These are phyloP conservation scores for Sporobolus alterniflorus DNA, from an alignment of 202 grass and related monocot species.

Conservation along the genomic window DNA sequence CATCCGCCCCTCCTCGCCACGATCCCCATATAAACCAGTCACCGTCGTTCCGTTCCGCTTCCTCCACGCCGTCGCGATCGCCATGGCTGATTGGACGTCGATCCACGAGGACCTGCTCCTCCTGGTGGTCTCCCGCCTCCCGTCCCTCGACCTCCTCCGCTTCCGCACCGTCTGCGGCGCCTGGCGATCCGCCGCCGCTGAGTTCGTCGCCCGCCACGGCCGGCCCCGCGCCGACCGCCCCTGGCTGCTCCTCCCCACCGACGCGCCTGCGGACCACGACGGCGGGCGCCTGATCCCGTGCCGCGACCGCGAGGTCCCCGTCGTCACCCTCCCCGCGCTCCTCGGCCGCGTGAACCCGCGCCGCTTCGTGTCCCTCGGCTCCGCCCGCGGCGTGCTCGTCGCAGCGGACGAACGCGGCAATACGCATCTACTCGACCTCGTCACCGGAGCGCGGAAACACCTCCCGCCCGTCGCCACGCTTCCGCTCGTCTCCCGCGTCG, in stretches of 20 bases:
- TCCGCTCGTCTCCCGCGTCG: slow-evolving; percentile 31
- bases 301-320: slow-evolving; percentile 47
- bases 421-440: slow-evolving; percentile 48
- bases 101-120: slow-evolving; percentile 52
- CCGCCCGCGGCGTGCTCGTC: slow-evolving; percentile 48
- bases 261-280: background rate
- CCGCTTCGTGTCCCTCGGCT: slow-evolving; percentile 37
- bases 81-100: slow-evolving; percentile 47
- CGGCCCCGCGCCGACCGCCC: slow-evolving; percentile 40
- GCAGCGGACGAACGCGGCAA: slow-evolving; percentile 32
- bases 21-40: slow-evolving; percentile 6
- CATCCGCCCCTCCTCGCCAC: slow-evolving; percentile 29
- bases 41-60: too few species aligned
- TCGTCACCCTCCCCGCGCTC: slow-evolving; percentile 41
- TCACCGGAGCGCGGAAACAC: slow-evolving; percentile 11
- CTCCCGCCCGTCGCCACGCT: slow-evolving; percentile 28
- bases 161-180: slow-evolving; percentile 52
- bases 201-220: slow-evolving; percentile 26
- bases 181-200: slow-evolving; percentile 33
- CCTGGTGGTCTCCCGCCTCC: slow-evolving; percentile 41
- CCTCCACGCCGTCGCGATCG: background rate
- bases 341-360: slow-evolving; percentile 33
- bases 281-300: slow-evolving; percentile 1
- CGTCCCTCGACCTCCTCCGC: slow-evolving; percentile 45
- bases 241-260: slow-evolving; percentile 45